Conservation (phyloP, 2,329 filamentous ascomycete genomes). For the Stagonosporopsis rhizophila region DNA sequence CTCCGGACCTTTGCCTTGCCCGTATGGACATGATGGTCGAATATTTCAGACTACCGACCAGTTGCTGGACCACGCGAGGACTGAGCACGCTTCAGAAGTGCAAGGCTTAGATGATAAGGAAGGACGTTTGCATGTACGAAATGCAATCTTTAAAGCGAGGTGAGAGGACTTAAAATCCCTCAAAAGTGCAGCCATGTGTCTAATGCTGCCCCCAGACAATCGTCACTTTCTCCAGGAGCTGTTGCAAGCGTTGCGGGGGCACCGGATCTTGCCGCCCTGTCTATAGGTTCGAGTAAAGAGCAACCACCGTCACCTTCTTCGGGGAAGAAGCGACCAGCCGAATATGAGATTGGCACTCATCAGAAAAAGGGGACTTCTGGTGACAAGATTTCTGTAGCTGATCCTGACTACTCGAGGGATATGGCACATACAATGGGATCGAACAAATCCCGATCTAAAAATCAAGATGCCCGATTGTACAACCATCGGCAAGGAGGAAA, state of each 20-base stretch:
- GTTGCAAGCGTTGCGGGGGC: conserved; percentile 35
- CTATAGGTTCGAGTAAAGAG: conserved; percentile 32
- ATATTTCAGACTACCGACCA: conserved; percentile 40
- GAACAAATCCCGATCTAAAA: conserved; percentile 27
- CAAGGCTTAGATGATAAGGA: conserved; percentile 26
- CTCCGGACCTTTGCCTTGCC: conserved; percentile 35
- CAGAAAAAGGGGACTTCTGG: conserved; percentile 35
- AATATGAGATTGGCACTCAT: conserved; percentile 34
- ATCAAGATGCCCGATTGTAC: conserved; percentile 30
- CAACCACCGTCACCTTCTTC: conserved; percentile 33
- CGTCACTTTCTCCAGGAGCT: conserved; percentile 35
- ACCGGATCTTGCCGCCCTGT: conserved; percentile 36
- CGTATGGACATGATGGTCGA: conserved; percentile 35
- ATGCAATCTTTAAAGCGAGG: neutral
- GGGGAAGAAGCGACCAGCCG: conserved; percentile 40
- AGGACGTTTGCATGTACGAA: neutral
- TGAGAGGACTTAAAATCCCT: neutral
- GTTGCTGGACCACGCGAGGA: conserved; percentile 35
- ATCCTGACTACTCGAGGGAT: conserved; percentile 37
- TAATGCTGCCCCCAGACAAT: conserved; percentile 15
- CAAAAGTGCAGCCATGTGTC: neutral
- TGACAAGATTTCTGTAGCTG: conserved; percentile 24
- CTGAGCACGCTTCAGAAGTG: conserved; percentile 37
- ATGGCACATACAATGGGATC: conserved; percentile 24
- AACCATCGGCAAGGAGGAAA: conserved; percentile 28